Base-by-base conservation (phyloP, 2,329 filamentous ascomycete genomes). In the Diplodia scrobiculata region DNA sequence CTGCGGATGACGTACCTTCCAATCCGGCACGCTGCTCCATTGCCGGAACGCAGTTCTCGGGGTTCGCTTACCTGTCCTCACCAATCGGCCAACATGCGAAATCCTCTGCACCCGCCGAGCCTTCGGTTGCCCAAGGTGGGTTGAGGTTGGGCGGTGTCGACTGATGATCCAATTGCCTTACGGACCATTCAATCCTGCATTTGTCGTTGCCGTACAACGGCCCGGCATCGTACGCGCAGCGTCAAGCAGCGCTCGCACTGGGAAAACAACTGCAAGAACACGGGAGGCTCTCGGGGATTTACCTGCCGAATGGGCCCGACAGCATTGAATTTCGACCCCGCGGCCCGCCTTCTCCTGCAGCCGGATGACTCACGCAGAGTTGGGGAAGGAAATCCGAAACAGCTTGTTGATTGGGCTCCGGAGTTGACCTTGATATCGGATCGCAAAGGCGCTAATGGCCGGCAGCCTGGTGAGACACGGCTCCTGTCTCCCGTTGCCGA, bases 341-440 rank as follows among this genome's bases (percentile, higher is more conserved):
- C 54, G 54, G 25, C 25, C 36, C 54, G 36, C n/a, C 36, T 38
- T 47, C 14, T 47, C 47, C 34, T 47, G 34, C 54, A 59, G 54
- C 54, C 54, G 27, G 54, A 60, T 60, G 55, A 60, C 19, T 60
- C 55, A 60, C 48, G 55, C 32, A 38, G 55, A 60, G 25, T 19
- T 25, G 36, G 27, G 54, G 36, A 60, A 60, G 38, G 38, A 34
- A 32, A 21, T 29, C 38, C 54, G 55, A 60, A 29, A 21, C 29
- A 11, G 29, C 21, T 19, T 19, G 38, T 19, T 60, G 55, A 60
- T 60, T 60, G 55, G 55, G 32, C 55, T 60, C 36, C 25, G 38
- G 13, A 32, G 38, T 48, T 27, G 3, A 48, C 19, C 25, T 47
- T n/a, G 17, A 38, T 41, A 60, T 60, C 38, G 55, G 38, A 45